A percentile compares a stretch with the other conserved stretches of the same genome.
These are phyloP conservation scores for Apiospora malaysiana DNA, from an alignment of 2,329 filamentous ascomycete genomes.

Conservation along the genomic window DNA sequence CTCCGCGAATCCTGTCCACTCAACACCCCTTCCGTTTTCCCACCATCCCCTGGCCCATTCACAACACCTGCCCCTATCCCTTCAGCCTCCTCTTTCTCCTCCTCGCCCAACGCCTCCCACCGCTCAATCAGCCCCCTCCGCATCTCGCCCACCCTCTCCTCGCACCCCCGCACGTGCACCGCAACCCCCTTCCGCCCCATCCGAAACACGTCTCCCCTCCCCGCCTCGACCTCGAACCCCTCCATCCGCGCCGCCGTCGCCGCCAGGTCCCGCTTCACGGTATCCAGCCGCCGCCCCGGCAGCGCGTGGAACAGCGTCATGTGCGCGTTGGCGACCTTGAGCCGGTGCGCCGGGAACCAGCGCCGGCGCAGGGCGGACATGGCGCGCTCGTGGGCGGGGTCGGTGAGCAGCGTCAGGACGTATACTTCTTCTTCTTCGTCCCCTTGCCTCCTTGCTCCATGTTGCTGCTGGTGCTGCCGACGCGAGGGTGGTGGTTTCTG, in stretches of 20 bases:
- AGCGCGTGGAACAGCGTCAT: slow-evolving; percentile 18
- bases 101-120: background rate
- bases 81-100: too few relatives aligned
- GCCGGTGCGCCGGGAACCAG: slow-evolving; percentile 12
- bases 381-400: background rate
- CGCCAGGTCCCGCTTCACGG: background rate
- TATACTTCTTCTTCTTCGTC: background rate
- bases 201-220: background rate
- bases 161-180: background rate
- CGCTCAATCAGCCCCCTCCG: background rate
- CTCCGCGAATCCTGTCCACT: background rate
- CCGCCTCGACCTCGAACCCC: background rate
- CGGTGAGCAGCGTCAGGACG: background rate
- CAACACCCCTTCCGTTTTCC: background rate
- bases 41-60: too few relatives aligned
- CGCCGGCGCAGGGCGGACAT: background rate
- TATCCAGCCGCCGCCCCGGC: background rate
- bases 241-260: background rate
- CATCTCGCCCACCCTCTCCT: background rate
- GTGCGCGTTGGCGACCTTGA: slow-evolving; percentile 9
- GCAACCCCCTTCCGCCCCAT: slow-evolving; percentile 5
- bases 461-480: background rate
- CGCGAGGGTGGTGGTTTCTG: background rate
- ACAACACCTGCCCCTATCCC: too few relatives aligned
- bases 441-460: background rate